phyloP scores from a whole-genome alignment of 495 filamentous ascomycete genomes.

The Acidiella bohemica region DNA sequence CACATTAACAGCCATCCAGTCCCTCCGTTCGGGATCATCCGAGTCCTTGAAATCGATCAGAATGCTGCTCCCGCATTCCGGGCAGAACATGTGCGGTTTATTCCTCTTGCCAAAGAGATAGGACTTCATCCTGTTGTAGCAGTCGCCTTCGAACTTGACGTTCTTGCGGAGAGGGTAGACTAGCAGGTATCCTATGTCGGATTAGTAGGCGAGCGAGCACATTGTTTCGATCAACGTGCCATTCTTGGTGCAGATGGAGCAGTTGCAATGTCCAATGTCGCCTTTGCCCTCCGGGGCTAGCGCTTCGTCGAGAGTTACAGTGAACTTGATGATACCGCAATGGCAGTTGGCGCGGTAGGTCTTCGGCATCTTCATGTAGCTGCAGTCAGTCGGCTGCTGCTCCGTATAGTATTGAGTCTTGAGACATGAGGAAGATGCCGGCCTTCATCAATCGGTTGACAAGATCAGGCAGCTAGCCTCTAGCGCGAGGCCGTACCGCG shows the following conservation, averaged over 20 bases:
- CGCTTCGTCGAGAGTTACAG: slow-evolving; percentile 22
- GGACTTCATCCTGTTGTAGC: slow-evolving; percentile 16
- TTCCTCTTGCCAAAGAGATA: slow-evolving; percentile 21
- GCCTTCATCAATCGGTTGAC: too few species aligned
- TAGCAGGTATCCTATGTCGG: slow-evolving; percentile 22
- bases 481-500: too few species aligned
- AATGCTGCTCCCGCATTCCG: slow-evolving; percentile 22
- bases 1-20: not conserved
- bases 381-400: too few species aligned
- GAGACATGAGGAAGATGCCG: too few species aligned
- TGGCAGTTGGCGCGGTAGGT: slow-evolving; percentile 17
- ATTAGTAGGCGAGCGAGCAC: not conserved
- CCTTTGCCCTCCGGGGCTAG: slow-evolving; percentile 14
- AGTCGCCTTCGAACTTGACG: slow-evolving; percentile 19
- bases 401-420: too few species aligned
- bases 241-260: slow-evolving; percentile 34
- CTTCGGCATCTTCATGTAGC: not conserved
- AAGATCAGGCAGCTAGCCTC: too few species aligned
- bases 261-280: slow-evolving; percentile 29
- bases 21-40: not conserved
- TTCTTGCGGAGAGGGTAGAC: slow-evolving; percentile 28
- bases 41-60: slow-evolving; percentile 6
- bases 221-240: slow-evolving; percentile 9
- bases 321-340: slow-evolving; percentile 23
- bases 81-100: slow-evolving; percentile 23